A percentile compares a stretch with the other conserved stretches of the same genome.
Conservation (phyloP, 177 flowering plant species). For the Vitis hybrid region DNA sequence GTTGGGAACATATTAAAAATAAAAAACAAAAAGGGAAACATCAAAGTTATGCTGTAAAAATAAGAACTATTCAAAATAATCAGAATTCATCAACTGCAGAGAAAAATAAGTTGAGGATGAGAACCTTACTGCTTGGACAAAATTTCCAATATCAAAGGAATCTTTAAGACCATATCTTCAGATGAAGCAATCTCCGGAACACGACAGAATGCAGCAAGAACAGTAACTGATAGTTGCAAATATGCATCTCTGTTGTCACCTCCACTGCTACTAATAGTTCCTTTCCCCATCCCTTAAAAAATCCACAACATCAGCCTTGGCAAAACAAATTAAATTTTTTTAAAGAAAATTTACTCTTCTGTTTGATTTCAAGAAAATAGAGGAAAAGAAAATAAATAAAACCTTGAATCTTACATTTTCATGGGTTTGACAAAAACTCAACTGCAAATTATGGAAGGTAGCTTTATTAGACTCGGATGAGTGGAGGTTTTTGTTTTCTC, state of each 20-base stretch:
- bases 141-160: slow-evolving; percentile 65
- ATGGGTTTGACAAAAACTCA: no score
- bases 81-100: no score
- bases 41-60: no score
- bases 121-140: slow-evolving; percentile 46
- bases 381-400: background rate
- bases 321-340: background rate
- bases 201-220: slow-evolving; percentile 78
- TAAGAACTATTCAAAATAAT: no score
- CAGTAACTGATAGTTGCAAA: slow-evolving; percentile 69
- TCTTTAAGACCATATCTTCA: slow-evolving; percentile 61
- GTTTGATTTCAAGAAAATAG: background rate
- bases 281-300: slow-evolving; percentile 66
- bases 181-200: slow-evolving; percentile 82
- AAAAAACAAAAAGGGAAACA: background rate
- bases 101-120: background rate
- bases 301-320: background rate
- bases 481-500: no score
- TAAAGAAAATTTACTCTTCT: no score
- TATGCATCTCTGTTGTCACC: slow-evolving; percentile 63
- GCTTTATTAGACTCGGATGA: no score
- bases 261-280: slow-evolving; percentile 25
- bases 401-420: background rate
- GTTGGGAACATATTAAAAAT: no score
- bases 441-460: no score